Percentiles rank a stretch among this genome's conserved stretches.
phyloP scores from a whole-genome alignment of 2,329 filamentous ascomycete genomes.

The Aspergillus costaricaensis region DNA sequence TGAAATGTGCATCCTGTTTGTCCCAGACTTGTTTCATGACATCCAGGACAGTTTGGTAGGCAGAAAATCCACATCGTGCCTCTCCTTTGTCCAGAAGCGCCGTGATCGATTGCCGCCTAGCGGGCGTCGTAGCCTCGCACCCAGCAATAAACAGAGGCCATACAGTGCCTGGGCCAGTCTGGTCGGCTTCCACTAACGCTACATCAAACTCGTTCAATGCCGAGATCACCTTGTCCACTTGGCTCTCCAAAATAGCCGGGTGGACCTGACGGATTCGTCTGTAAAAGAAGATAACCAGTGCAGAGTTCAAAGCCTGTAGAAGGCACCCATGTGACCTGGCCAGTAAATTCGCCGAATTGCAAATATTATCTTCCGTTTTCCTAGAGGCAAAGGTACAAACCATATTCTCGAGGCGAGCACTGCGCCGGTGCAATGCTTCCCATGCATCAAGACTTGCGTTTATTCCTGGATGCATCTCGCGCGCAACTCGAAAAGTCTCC shows the following conservation, averaged over 20 bases:
- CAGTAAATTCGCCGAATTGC: conserved; percentile 14
- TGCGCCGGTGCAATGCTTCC: conserved; percentile 32
- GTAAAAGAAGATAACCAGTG: conserved; percentile 48
- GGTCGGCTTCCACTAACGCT: conserved; percentile 18
- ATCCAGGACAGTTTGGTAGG: conserved; percentile 27
- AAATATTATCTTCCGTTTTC: conserved; percentile 20
- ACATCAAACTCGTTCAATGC: conserved; percentile 34
- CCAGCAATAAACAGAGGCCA: conserved; percentile 47
- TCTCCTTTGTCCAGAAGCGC: conserved; percentile 30
- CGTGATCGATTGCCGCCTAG: conserved; percentile 25
- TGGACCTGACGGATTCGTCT: conserved; percentile 44
- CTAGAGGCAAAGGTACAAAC: conserved; percentile 31
- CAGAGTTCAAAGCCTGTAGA: conserved; percentile 43
- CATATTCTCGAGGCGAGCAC: conserved; percentile 36
- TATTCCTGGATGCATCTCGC: conserved; percentile 4
- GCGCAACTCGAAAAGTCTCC: conserved; percentile 29
- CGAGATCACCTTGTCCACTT: conserved; percentile 40
- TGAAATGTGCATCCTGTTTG: conserved; percentile 30
- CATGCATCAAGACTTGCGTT: conserved; percentile 25
- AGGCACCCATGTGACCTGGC: conserved; percentile 33
- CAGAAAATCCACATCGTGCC: conserved; percentile 25
- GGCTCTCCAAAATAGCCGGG: conserved; percentile 40
- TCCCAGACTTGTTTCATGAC: conserved; percentile 34
- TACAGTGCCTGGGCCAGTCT: conserved; percentile 29
- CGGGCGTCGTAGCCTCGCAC: conserved; percentile 37